These are phyloP conservation scores for Eucalyptus viminalis DNA, from an alignment of 345 rosid genomes.

Conservation along the genomic window DNA sequence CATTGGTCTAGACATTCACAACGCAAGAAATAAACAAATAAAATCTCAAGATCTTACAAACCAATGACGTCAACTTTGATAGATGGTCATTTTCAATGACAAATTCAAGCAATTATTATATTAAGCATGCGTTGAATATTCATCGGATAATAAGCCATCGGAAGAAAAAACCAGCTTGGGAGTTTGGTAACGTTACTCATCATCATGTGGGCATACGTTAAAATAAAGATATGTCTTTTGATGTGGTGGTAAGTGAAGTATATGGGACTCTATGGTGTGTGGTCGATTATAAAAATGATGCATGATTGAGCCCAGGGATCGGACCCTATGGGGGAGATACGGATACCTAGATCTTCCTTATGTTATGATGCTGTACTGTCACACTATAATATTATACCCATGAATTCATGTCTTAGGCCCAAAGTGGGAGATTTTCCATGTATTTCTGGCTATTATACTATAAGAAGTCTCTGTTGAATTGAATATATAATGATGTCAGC, in stretches of 20 bases:
- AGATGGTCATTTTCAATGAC: neutral
- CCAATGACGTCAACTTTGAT: neutral
- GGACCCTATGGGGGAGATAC: neutral
- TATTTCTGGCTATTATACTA: neutral
- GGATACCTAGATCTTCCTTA: neutral
- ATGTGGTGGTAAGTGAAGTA: neutral
- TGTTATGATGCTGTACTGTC: neutral
- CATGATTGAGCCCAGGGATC: conserved; percentile 1
- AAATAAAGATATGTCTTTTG: neutral
- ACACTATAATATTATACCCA: neutral
- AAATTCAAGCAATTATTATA: neutral
- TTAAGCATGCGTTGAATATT: neutral
- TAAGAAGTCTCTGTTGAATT: neutral
- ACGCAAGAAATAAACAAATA: neutral
- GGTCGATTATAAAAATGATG: neutral
- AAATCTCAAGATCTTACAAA: neutral
- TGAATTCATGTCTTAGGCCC: conserved; percentile 3
- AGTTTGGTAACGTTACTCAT: neutral
- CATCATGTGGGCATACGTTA: neutral
- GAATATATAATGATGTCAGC: neutral
- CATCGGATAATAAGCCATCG: neutral
- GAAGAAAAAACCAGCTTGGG: neutral
- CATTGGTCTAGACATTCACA: neutral
- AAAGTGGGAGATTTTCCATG: conserved; percentile 9
- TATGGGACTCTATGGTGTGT: neutral